Evolutionary conservation across 306 rosid species (phyloP), one percentile per base, ranked within the genome.

Genomic region (Lathyrus tuberosus): DNA sequence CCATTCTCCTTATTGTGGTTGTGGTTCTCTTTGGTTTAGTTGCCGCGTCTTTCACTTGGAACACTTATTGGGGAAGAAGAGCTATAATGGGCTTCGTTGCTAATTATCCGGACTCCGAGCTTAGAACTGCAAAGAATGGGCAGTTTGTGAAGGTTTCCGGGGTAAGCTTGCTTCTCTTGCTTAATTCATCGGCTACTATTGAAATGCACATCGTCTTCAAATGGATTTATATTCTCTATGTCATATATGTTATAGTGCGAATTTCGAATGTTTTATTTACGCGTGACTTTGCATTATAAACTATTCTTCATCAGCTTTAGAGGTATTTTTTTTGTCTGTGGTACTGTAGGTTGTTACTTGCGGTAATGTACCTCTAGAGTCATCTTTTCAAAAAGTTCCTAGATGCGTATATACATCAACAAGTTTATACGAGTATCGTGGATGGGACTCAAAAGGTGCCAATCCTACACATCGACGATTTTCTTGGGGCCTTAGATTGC

Each of bases 121-220:
- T 94, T 61, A 88, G 99, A 84, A 94, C 95, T 70, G 99, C 99
- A 8, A 89, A 86, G 73, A 91, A 87, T 84, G 99, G 99, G 68
- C 97, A 94, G 65, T 86, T 87, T 35, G 97, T 94, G 85, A 94
- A 94, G 81, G 92, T 94, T 78, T 91, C 99, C 3, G 99, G 99
- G 92, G 99, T 94, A 94, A 58, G 97, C 78, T 61, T 61, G 40
- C 54, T 78, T 46, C 77, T 5, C 70, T 77, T 69, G 44, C 74
- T 61, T 62, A 30, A 62, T 48, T 67, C 70, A 28, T 65, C 35
- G 38, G n/a, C 54, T 62, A 68, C 20, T 73, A 20, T 58, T 17
- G n/a, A n/a, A n/a, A n/a, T n/a, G n/a, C n/a, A n/a, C n/a, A n/a
- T n/a, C n/a, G n/a, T n/a, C n/a, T n/a, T n/a, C n/a, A n/a, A 28